A percentile compares a stretch with the other conserved stretches of the same genome.
Evolutionary conservation across 2,329 filamentous ascomycete genomes (phyloP).

Genomic region (Alternaria incomplexa): DNA sequence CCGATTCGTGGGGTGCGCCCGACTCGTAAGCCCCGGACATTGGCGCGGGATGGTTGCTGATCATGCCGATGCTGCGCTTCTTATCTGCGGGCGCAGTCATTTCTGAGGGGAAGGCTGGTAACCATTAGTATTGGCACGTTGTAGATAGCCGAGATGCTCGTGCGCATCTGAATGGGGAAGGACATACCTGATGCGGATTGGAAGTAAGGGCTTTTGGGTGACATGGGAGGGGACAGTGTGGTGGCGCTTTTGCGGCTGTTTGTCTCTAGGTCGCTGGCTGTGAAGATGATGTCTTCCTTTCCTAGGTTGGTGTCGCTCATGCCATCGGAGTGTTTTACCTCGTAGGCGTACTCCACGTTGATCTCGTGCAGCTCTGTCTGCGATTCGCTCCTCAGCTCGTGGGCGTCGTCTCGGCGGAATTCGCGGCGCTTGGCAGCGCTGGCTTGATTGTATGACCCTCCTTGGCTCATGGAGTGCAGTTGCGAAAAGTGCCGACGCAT

Average conservation of each 20-base stretch:
- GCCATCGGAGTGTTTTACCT: conserved; percentile 7
- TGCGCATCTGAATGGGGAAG: not conserved
- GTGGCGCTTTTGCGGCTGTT: not conserved
- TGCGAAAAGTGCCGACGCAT: conserved; percentile 3
- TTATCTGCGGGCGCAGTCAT: not conserved
- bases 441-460: not conserved
- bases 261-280: not conserved
- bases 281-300: not conserved
- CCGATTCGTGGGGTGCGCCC: not conserved
- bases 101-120: not conserved
- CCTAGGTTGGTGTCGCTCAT: conserved; percentile 2
- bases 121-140: not conserved
- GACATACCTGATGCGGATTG: not conserved
- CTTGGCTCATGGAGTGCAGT: not conserved
- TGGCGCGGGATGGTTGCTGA: not conserved
- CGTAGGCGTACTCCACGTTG: conserved; percentile 6
- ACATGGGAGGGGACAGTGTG: not conserved
- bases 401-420: not conserved
- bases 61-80: not conserved
- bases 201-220: not conserved
- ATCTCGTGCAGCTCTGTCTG: conserved; percentile 5
- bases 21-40: not conserved
- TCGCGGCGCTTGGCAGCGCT: not conserved
- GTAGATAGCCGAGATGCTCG: not conserved
- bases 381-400: conserved; percentile 1